Evolutionary conservation across 108 stramenopile species (phyloP).

Genomic region (Skeletonema grethae): DNA sequence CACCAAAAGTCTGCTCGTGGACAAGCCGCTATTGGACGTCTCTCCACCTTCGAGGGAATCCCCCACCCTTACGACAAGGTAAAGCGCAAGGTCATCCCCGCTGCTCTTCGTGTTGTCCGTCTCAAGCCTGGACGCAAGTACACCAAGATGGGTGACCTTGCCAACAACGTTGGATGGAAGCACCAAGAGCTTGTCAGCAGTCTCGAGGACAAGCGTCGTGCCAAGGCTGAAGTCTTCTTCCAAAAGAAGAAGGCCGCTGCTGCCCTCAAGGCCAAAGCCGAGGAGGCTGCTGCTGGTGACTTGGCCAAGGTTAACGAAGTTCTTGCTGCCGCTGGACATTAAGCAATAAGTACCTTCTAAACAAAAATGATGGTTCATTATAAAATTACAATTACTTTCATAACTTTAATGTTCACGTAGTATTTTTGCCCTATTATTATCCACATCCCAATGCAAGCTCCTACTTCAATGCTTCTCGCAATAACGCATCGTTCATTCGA

Average conservation of each 20-base stretch:
- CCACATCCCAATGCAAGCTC: too few species aligned
- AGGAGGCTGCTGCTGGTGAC: conserved; percentile 72
- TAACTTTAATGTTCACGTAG: neutral
- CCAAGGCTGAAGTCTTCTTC: conserved; percentile 92
- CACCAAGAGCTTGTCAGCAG: conserved; percentile 90
- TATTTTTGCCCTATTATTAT: too few species aligned
- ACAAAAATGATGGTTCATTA: conserved; percentile 14
- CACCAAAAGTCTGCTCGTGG: conserved; percentile 98
- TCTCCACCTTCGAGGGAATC: conserved; percentile 99
- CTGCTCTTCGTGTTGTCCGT: conserved; percentile 93
- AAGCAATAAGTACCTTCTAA: conserved; percentile 43
- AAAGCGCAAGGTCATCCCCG: conserved; percentile 98
- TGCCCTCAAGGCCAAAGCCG: conserved; percentile 75
- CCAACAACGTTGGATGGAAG: conserved; percentile 97
- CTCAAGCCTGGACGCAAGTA: conserved; percentile 91
- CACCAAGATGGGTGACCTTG: conserved; percentile 94
- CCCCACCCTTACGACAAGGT: conserved; percentile 98
- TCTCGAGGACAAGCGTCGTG: conserved; percentile 96
- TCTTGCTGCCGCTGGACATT: conserved; percentile 84
- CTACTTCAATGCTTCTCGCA: too few species aligned
- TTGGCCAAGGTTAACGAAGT: conserved; percentile 87
- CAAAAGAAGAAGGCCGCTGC: conserved; percentile 91
- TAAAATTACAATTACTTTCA: conserved; percentile 6
- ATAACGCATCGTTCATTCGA: too few species aligned
- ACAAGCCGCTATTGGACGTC: conserved; percentile 89